Evolutionary conservation across 306 rosid genomes (phyloP).

Genomic region (Ormosia semicastrata): DNA sequence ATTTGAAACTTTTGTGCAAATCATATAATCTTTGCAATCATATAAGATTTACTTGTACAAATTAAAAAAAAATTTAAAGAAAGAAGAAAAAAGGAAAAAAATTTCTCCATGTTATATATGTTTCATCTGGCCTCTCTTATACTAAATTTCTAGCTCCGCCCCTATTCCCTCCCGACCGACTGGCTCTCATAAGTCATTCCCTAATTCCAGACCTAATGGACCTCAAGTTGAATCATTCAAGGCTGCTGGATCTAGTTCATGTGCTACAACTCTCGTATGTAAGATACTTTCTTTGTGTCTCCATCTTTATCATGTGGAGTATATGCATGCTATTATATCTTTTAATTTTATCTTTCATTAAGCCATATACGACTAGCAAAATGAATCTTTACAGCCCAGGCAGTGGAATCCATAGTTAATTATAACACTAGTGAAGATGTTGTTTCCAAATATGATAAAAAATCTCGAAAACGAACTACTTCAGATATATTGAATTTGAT

Average conservation of each 20-base stretch:
- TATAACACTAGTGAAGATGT: conserved; percentile 45
- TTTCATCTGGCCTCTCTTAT: too few species aligned
- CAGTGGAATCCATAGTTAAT: conserved; percentile 50
- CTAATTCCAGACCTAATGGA: conserved; percentile 61
- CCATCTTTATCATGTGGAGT: conserved; percentile 21
- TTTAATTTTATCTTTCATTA: background rate
- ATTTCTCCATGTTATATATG: too few species aligned
- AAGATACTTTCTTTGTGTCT: conserved; percentile 55
- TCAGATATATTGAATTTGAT: conserved; percentile 73
- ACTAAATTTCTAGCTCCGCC: too few species aligned
- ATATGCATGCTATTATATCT: background rate
- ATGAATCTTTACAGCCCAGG: conserved; percentile 61
- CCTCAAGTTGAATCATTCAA: conserved; percentile 57
- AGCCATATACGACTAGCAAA: conserved; percentile 33
- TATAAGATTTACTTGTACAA: too few species aligned
- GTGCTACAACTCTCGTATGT: conserved; percentile 77
- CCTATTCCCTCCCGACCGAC: conserved; percentile 52
- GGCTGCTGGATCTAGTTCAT: conserved; percentile 60
- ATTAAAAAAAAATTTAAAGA: too few species aligned
- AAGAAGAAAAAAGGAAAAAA: too few species aligned
- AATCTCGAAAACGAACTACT: conserved; percentile 72
- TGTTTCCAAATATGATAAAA: conserved; percentile 56
- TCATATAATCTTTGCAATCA: too few species aligned
- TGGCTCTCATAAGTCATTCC: conserved; percentile 50
- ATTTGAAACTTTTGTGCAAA: too few species aligned